phyloP scores from a whole-genome alignment of 306 rosid genomes.

The Pyrus communis region DNA sequence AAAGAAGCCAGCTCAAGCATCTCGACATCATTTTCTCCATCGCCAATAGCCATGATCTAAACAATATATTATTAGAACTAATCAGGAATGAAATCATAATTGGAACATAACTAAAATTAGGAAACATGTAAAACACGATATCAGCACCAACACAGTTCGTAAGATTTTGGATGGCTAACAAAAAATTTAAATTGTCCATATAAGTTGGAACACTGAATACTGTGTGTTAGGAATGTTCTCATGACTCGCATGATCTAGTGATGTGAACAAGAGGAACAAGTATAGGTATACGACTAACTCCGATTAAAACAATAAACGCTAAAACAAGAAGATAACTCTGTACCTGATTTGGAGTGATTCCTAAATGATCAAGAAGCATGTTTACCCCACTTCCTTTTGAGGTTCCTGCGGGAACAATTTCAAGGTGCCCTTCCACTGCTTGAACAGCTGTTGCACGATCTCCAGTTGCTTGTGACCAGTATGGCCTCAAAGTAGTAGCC shows the following conservation, averaged over 20 bases:
- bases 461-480: conserved; percentile 69
- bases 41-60: conserved; percentile 98
- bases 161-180: too few species aligned
- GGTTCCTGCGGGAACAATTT: conserved; percentile 82
- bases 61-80: background rate
- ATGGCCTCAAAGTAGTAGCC: conserved; percentile 55
- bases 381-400: conserved; percentile 83
- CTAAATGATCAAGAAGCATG: conserved; percentile 81
- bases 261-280: background rate
- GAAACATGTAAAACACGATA: background rate
- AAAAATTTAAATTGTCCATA: too few species aligned
- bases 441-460: conserved; percentile 72
- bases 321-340: background rate
- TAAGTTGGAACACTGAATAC: too few species aligned
- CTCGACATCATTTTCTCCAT: conserved; percentile 89
- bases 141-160: background rate
- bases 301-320: background rate
- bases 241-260: too few species aligned
- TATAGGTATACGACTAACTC: background rate
- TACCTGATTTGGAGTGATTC: conserved; percentile 69
- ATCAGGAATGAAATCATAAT: background rate
- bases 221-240: too few species aligned
- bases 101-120: background rate
- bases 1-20: conserved; percentile 90
- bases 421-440: conserved; percentile 77